Percentiles rank a stretch among this genome's conserved stretches.
These are phyloP conservation scores for Dryas integrifolia DNA, from an alignment of 331 rosid species.

Conservation along the genomic window DNA sequence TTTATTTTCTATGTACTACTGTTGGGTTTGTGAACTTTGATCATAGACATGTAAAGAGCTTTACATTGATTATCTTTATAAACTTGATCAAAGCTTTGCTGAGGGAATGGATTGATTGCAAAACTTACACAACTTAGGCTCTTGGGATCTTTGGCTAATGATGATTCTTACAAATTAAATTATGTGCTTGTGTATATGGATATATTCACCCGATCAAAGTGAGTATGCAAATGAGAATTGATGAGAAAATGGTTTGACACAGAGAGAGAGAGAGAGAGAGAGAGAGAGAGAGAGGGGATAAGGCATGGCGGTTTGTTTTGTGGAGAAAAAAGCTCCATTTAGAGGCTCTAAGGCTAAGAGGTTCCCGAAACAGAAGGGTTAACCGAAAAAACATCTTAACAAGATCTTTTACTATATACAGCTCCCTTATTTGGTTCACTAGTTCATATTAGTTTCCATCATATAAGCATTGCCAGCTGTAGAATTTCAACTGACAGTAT, in stretches of 20 bases:
- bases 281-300: neutral
- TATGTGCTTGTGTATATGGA: neutral
- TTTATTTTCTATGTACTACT: neutral
- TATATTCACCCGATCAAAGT: neutral
- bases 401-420: conserved; percentile 17
- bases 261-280: neutral
- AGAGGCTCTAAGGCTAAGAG: conserved; percentile 17
- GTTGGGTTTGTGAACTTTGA: neutral
- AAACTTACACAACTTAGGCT: neutral
- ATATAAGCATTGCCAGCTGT: neutral
- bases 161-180: neutral
- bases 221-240: neutral
- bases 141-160: neutral
- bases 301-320: conserved; percentile 10
- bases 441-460: neutral
- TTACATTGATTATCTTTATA: conserved; percentile 2
- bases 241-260: neutral
- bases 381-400: conserved; percentile 3
- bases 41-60: neutral
- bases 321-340: conserved; percentile 5
- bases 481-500: too few relatives aligned
- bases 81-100: neutral
- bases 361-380: conserved; percentile 21
- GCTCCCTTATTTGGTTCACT: neutral
- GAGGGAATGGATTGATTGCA: neutral